A percentile compares a stretch with the other conserved stretches of the same genome.
These are phyloP conservation scores for Ensete ventricosum DNA, from an alignment of 176 grass and related monocot species.

Conservation along the genomic window DNA sequence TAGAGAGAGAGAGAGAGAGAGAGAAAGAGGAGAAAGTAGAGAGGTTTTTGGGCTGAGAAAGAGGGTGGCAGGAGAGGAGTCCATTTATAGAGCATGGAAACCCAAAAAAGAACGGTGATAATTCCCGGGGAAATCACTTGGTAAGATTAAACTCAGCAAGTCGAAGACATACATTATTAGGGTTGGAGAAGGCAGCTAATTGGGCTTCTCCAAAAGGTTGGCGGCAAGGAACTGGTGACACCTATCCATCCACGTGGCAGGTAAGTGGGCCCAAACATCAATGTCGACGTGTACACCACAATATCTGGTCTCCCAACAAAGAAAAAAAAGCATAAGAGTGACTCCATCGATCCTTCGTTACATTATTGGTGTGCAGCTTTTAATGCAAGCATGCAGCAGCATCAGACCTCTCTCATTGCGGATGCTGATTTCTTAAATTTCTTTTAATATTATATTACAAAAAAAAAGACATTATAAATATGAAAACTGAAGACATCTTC, in stretches of 20 bases:
- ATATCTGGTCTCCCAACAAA: not conserved
- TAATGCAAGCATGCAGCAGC: not conserved
- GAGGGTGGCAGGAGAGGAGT: not conserved
- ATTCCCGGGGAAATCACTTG: no score
- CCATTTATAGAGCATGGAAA: not conserved
- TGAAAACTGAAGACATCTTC: no score
- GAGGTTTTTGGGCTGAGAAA: not conserved
- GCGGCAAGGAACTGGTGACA: not conserved
- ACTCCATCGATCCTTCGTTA: not conserved
- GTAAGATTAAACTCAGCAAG: not conserved
- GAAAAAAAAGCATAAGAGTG: not conserved
- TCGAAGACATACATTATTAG: not conserved
- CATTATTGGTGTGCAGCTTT: not conserved
- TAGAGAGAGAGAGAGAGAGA: slow-evolving; percentile 1
- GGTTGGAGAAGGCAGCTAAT: slow-evolving; percentile 1
- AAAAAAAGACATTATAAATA: no score
- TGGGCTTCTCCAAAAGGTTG: not conserved
- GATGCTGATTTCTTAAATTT: not conserved
- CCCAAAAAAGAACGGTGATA: no score
- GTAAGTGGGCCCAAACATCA: not conserved
- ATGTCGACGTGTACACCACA: not conserved
- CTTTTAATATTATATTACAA: not conserved
- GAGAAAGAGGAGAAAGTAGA: not conserved
- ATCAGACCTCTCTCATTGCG: not conserved
- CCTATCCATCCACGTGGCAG: not conserved